A percentile compares a stretch with the other conserved stretches of the same genome.
These are phyloP conservation scores for Cicer yamashitae DNA, from an alignment of 306 rosid species.

Conservation along the genomic window DNA sequence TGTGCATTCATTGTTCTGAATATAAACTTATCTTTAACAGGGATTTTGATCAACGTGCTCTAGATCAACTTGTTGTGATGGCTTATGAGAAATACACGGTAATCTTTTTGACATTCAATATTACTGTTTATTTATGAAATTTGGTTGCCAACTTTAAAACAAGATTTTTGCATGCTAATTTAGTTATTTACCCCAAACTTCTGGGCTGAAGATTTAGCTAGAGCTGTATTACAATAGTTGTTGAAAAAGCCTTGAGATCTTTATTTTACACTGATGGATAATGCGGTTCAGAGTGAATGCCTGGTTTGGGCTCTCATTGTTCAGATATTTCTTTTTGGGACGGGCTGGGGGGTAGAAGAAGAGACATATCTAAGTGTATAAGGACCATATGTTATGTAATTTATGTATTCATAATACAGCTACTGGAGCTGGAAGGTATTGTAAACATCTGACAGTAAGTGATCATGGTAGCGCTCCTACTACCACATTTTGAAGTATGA, in stretches of 20 bases:
- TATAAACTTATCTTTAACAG: constrained; percentile 54
- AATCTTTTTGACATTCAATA: constrained; percentile 45
- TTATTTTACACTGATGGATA: constrained; percentile 13
- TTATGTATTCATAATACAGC: constrained; percentile 1
- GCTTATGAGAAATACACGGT: constrained; percentile 91
- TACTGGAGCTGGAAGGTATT: constrained; percentile 8
- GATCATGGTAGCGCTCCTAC: background rate
- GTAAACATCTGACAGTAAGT: background rate
- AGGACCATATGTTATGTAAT: background rate
- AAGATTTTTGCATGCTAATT: constrained; percentile 25
- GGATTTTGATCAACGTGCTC: constrained; percentile 81
- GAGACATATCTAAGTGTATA: background rate
- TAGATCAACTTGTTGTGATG: constrained; percentile 79
- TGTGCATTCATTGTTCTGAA: constrained; percentile 40
- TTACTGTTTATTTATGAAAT: constrained; percentile 35
- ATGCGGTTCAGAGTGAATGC: constrained; percentile 15
- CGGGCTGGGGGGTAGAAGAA: background rate
- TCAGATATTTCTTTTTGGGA: background rate
- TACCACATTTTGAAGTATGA: background rate
- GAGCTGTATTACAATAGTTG: constrained; percentile 17
- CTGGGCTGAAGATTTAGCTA: constrained; percentile 6
- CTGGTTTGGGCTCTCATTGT: constrained; percentile 32
- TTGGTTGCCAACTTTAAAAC: constrained; percentile 25
- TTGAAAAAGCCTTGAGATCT: constrained; percentile 17
- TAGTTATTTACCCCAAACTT: background rate